Conservation (phyloP, 2,329 filamentous ascomycete genomes). For the Cercospora sojina region DNA sequence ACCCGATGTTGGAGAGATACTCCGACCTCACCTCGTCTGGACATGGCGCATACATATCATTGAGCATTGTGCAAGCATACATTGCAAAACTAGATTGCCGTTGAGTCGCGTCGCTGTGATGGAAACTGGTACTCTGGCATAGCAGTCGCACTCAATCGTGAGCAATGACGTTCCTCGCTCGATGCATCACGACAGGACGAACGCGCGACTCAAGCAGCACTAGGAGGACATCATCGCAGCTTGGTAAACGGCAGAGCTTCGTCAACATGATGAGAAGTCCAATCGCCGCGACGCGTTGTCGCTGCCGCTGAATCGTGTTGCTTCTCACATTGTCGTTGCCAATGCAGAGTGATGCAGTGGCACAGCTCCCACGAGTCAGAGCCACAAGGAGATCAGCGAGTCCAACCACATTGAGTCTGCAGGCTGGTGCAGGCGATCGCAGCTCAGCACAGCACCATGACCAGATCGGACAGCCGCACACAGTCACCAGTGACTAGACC, state of each 20-base stretch:
- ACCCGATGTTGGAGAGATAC: not conserved
- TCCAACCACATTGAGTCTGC: constrained; percentile 20
- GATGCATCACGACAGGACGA: not conserved
- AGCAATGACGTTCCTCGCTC: constrained; percentile 11
- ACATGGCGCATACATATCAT: not conserved
- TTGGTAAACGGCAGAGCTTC: not conserved
- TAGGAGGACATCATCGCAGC: not conserved
- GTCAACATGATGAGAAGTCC: constrained; percentile 4
- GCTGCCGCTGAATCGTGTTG: constrained; percentile 17
- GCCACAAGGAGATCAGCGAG: constrained; percentile 13
- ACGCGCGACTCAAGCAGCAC: not conserved
- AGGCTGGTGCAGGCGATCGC: constrained; percentile 11
- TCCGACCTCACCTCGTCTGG: constrained; percentile 6
- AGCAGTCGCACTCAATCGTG: not conserved
- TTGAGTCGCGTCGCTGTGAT: not conserved
- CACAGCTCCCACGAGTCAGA: constrained; percentile 20
- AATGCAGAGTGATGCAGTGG: constrained; percentile 22
- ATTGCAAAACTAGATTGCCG: not conserved
- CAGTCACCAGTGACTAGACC: not conserved
- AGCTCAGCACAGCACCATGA: constrained; percentile 7
- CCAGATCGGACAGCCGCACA: constrained; percentile 10
- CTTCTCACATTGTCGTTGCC: constrained; percentile 5
- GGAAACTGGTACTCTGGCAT: not conserved
- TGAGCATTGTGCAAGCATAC: not conserved
- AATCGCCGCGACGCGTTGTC: constrained; percentile 5